Conservation (phyloP, 1,284 basidiomycete genomes). For the Naganishia liquefaciens region DNA sequence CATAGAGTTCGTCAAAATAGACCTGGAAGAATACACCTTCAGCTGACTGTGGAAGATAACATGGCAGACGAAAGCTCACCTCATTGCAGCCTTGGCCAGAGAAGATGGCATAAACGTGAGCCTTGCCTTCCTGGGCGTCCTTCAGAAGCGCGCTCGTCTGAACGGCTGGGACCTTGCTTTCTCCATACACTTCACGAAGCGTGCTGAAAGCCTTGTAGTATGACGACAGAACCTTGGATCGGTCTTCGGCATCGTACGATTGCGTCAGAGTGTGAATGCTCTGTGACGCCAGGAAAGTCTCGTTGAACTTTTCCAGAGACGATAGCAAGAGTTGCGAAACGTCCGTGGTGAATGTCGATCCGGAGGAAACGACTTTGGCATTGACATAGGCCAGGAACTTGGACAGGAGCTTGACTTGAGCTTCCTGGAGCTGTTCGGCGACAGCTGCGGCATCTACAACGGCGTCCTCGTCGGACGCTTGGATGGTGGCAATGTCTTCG, state of each 20-base stretch:
- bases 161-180: slow-evolving; percentile 61
- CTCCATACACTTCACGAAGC: slow-evolving; percentile 65
- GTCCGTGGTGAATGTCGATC: slow-evolving; percentile 60
- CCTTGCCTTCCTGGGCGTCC: slow-evolving; percentile 67
- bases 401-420: slow-evolving; percentile 72
- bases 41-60: not conserved
- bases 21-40: slow-evolving; percentile 57
- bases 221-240: slow-evolving; percentile 72
- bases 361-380: slow-evolving; percentile 60
- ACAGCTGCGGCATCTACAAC: slow-evolving; percentile 38
- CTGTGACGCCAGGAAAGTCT: slow-evolving; percentile 66
- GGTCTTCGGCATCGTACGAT: slow-evolving; percentile 70
- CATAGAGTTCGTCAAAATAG: slow-evolving; percentile 94
- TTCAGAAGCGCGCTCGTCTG: slow-evolving; percentile 73
- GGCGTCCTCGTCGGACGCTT: slow-evolving; percentile 55
- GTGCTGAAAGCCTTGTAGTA: slow-evolving; percentile 77
- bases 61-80: slow-evolving; percentile 46
- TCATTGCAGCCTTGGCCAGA: slow-evolving; percentile 99
- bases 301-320: slow-evolving; percentile 73
- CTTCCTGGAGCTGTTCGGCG: slow-evolving; percentile 54
- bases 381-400: slow-evolving; percentile 76
- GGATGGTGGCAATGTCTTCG: slow-evolving; percentile 41
- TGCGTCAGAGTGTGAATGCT: slow-evolving; percentile 77
- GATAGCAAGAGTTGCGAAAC: slow-evolving; percentile 70
- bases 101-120: slow-evolving; percentile 88